Base-by-base conservation (phyloP, 202 grass and related monocot species). In the Elaeis oleifera region DNA sequence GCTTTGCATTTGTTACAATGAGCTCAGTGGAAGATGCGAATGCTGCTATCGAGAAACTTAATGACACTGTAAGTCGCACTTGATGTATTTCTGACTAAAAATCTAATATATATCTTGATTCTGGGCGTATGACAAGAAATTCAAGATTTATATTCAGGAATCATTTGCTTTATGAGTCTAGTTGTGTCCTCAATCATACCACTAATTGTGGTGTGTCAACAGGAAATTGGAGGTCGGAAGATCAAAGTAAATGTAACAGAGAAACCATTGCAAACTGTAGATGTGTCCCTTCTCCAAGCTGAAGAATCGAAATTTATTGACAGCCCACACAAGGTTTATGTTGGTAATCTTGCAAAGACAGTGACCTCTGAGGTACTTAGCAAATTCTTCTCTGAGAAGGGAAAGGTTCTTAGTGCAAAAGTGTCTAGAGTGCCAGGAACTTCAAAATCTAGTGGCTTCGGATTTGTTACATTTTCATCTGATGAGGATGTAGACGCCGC, bases 1-100 rank as follows among this genome's bases (percentile, higher is more conserved):
- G 94, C 19, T 97, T 97, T 11, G 94, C 81, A 56, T 97, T 97
- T 81, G 85, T 97, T 51, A 97, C 88, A 0, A 97, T 92, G 94
- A 81, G 77, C 67, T 78, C 77, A 2, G 59, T 44, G 0, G 88
- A 86, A 60, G 94, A 84, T 54, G 85, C 76, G 4, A 73, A 63
- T 67, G 64, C 61, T 51, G 94, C 84, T 51, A 73, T 79, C 25
- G 88, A 86, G 77, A 83, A 70, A 56, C 85, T 97, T 32, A 81
- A 89, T 64, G 88, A 77, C 2, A 92, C 76, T 51, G 91, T 96
- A 74, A 85, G 78, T 59, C 74, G 29, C 57, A 49, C 16, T 23
- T 23, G 60, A 28, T 21, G 36, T 44, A 44, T 44, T 44, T 44
- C 36, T 44, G 9, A 44, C 2, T 44, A 44, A 44, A 44, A 36